Base-by-base conservation (phyloP, 768 basidiomycete genomes). In the Xerocomellus dryophilus region DNA sequence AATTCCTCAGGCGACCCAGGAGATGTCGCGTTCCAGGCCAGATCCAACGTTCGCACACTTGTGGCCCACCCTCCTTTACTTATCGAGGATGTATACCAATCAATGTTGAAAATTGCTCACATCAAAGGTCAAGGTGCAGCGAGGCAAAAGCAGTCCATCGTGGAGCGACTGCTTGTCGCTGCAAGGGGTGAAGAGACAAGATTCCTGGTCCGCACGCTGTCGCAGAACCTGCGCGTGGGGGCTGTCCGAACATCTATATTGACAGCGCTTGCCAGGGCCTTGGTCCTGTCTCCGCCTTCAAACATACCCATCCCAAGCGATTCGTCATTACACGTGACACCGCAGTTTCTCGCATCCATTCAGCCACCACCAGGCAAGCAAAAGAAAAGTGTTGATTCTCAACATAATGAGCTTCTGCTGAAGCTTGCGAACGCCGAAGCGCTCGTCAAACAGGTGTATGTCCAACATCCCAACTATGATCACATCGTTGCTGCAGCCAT, bases 141-240 rank as follows among this genome's bases (percentile, higher is more conserved):
- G 3, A 88, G 82, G 61, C 77, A 82, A 55, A 94, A 92, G 66
- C 88, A 88, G 46, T 82, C 81, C 36, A 76, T 91, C 17, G 86
- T 93, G 2, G 85, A 93, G 65, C 86, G 81, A 63, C 75, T 96
- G 21, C 79, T 96, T n/a, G 80, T 96, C 7, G 79, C 90, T 10
- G 87, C 93, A 1, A 81, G 78, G 54, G 94, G 93, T 21, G 94
- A 96, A 70, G 92, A 97, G 72, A 78, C 82, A n/a, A 80, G 93
- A 27, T 97, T 84, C 62, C 76, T 96, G 39, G 85, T 87, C 29
- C 80, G 90, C 36, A 90, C 81, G 3, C 75, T 94, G 25, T 82
- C 78, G 27, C 81, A 82, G 64, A 86, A 92, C 67, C 75, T 93
- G 41, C 83, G 91, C 43, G 93, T 96, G 15, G 94, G 94, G 2